Conservation (phyloP, 2,329 filamentous ascomycete species). For the Fusarium tupiense region DNA sequence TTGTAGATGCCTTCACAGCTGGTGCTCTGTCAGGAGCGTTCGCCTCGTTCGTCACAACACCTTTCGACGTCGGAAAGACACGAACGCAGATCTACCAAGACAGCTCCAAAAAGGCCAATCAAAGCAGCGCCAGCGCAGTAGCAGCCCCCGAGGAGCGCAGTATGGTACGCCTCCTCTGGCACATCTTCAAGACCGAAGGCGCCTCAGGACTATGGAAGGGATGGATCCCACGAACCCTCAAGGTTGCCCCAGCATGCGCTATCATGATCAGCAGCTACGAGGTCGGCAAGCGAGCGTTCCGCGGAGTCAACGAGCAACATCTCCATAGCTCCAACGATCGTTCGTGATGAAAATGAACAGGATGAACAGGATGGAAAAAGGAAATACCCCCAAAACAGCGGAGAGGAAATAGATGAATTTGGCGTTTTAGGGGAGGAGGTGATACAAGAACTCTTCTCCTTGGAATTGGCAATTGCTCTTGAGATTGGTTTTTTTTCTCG, state of each 20-base stretch:
- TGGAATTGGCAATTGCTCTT: neutral
- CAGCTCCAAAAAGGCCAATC: slow-evolving; percentile 27
- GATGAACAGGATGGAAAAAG: slow-evolving; percentile 9
- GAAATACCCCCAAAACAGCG: slow-evolving; percentile 14
- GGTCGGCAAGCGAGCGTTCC: slow-evolving; percentile 89
- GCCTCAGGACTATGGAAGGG: slow-evolving; percentile 84
- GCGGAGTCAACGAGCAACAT: slow-evolving; percentile 71
- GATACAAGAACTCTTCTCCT: slow-evolving; percentile 29
- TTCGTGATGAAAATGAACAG: slow-evolving; percentile 8
- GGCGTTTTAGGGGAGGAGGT: slow-evolving; percentile 32
- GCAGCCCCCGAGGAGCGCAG: slow-evolving; percentile 75
- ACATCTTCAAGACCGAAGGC: slow-evolving; percentile 91
- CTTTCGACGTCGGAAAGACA: slow-evolving; percentile 98
- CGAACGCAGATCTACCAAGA: slow-evolving; percentile 86
- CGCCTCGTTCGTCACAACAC: slow-evolving; percentile 88
- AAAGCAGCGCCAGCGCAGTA: slow-evolving; percentile 44
- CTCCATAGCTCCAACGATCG: slow-evolving; percentile 16
- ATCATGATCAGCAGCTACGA: slow-evolving; percentile 99
- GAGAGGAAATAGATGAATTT: slow-evolving; percentile 16
- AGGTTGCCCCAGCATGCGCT: slow-evolving; percentile 94
- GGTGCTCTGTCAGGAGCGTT: slow-evolving; percentile 85
- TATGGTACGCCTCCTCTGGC: slow-evolving; percentile 86
- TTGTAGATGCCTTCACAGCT: slow-evolving; percentile 88
- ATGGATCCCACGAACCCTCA: slow-evolving; percentile 90
- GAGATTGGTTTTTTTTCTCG: neutral